These are phyloP conservation scores for Sclerotinia nivalis DNA, from an alignment of 2,329 filamentous ascomycete genomes.

Conservation along the genomic window DNA sequence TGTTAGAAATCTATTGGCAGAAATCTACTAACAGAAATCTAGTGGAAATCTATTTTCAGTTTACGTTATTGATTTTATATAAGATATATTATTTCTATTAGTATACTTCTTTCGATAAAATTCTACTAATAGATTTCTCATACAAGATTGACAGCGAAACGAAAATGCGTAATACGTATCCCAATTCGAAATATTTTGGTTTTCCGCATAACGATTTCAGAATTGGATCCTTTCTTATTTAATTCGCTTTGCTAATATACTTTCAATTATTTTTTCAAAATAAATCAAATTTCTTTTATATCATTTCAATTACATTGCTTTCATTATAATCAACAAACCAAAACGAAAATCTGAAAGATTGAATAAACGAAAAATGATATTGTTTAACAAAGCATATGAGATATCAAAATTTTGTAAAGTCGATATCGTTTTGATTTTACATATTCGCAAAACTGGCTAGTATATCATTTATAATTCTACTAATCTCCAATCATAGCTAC, in stretches of 20 bases:
- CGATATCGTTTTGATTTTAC: not conserved
- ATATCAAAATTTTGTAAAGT: not conserved
- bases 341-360: not conserved
- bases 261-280: too few species aligned
- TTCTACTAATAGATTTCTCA: too few species aligned
- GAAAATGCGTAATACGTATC: not conserved
- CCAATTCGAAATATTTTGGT: not conserved
- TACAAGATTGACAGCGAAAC: not conserved
- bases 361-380: not conserved
- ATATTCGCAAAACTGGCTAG: not conserved
- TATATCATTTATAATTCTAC: conserved; percentile 1
- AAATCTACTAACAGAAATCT: not conserved
- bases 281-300: not conserved
- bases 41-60: not conserved
- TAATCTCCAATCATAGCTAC: not conserved
- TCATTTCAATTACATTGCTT: not conserved
- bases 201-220: not conserved
- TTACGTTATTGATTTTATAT: not conserved
- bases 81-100: not conserved
- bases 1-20: not conserved
- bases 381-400: not conserved
- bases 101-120: too few species aligned
- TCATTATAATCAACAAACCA: not conserved
- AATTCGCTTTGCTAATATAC: not conserved
- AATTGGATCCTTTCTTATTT: not conserved